Base-by-base conservation (phyloP, 345 rosid genomes). In the Gossypium stocksii region DNA sequence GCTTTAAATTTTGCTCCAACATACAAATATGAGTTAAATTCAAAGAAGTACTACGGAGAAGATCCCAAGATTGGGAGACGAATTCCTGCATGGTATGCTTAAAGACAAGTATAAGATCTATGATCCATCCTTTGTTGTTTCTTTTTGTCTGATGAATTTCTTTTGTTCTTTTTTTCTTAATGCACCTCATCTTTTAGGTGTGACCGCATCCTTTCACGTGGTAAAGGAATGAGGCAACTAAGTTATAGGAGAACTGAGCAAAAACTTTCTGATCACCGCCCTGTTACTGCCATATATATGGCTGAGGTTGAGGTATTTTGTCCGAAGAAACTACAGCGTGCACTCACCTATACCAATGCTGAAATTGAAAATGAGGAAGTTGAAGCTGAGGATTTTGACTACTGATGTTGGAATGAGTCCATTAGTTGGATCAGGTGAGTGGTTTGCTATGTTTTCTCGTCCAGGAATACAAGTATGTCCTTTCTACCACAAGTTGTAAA, bases 271-370 rank as follows among this genome's bases (percentile, higher is more conserved):
- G 99, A 95, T 80, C 99, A 95, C 79, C 92, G 99, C 43, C 99
- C 99, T 7, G 99, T 95, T 64, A 86, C 89, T 25, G 99, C 99
- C 45, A 84, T 83, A 4, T 95, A 84, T 77, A 71, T 83, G 86
- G 96, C 83, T 63, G 99, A 91, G 83, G 98, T 89, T 13, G 99
- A 95, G 79, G 94, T 90, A 80, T 91, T 92, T 81, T 89, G 77
- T 51, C 77, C 91, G 0, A 85, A 81, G 82, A 95, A 88, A 80
- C 91, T 95, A 72, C 98, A 95, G 77, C 87, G 86, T 54, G 97
- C 94, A 0, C 93, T 95, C 79, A 93, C 96, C 12, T 83, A 85
- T 43, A 95, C 99, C 0, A 86, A 91, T 84, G 97, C 97, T 54
- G 99, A 95, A 84, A 86, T 95, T 66, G 91, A 87, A 76, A 83